A percentile compares a stretch with the other conserved stretches of the same genome.
These are phyloP conservation scores for Tetrahymena borealis DNA, from an alignment of 73 alveolate species.

Conservation along the genomic window DNA sequence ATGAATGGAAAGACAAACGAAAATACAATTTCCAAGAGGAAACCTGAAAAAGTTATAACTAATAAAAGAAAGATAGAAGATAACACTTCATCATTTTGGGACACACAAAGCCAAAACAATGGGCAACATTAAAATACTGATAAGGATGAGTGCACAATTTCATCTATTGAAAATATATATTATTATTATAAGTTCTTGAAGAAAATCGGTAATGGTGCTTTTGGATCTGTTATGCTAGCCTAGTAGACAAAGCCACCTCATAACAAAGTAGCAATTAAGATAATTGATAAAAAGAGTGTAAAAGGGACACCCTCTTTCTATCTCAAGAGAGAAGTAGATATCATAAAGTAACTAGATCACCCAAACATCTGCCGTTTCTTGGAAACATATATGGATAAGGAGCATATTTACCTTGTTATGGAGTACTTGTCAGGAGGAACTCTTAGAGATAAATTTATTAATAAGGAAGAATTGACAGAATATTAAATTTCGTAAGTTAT, in stretches of 20 bases:
- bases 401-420: conserved; percentile 1
- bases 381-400: background rate
- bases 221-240: background rate
- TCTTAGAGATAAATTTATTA: conserved; percentile 1
- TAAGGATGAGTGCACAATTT: background rate
- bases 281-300: background rate
- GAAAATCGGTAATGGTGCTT: background rate
- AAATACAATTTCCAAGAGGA: background rate
- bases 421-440: conserved; percentile 11
- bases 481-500: conserved; percentile 12
- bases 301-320: background rate
- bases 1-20: background rate
- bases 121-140: background rate
- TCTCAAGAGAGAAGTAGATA: conserved; percentile 3
- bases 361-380: background rate
- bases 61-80: background rate
- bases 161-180: background rate
- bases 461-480: background rate
- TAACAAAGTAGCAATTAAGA: background rate
- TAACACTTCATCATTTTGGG: background rate
- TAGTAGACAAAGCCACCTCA: background rate
- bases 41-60: background rate
- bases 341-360: background rate
- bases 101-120: background rate
- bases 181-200: background rate